phyloP scores from a whole-genome alignment of 2,329 filamentous ascomycete species.

The Fusarium compactum region DNA sequence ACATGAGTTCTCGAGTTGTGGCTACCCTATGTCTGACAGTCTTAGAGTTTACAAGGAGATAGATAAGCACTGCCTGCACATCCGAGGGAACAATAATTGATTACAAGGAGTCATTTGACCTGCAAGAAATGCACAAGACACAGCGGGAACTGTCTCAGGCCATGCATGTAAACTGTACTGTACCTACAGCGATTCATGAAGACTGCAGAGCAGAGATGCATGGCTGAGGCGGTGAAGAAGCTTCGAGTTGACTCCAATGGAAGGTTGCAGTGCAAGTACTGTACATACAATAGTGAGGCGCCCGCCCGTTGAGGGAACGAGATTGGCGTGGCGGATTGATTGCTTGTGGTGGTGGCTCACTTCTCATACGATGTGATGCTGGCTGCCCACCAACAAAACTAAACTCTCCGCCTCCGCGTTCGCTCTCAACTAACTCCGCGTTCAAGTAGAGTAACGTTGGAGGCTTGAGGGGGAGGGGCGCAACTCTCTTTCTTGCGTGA shows the following conservation, averaged over 20 bases:
- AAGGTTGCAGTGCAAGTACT: slow-evolving; percentile 8
- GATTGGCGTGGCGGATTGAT: slow-evolving; percentile 22
- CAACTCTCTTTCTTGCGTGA: slow-evolving; percentile 15
- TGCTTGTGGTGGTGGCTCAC: slow-evolving; percentile 32
- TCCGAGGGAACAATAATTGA: slow-evolving; percentile 11
- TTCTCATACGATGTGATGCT: slow-evolving; percentile 25
- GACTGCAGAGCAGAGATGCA: slow-evolving; percentile 27
- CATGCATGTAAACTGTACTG: slow-evolving; percentile 20
- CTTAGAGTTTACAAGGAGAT: slow-evolving; percentile 5
- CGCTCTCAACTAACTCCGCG: slow-evolving; percentile 10
- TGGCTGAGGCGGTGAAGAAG: slow-evolving; percentile 36
- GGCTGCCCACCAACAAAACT: slow-evolving; percentile 14
- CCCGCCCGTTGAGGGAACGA: neutral
- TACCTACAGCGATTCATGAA: slow-evolving; percentile 27
- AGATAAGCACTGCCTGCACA: slow-evolving; percentile 17
- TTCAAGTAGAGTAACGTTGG: neutral
- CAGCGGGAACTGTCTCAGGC: slow-evolving; percentile 25
- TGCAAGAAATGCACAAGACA: slow-evolving; percentile 23
- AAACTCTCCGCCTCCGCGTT: neutral
- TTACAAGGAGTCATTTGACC: slow-evolving; percentile 20
- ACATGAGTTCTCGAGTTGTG: neutral
- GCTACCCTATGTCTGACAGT: slow-evolving; percentile 29
- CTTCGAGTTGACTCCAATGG: neutral
- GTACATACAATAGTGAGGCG: neutral
- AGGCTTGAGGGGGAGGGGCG: slow-evolving; percentile 13